Evolutionary conservation across 2,329 filamentous ascomycete species (phyloP), one percentile per base, ranked within the genome.

Genomic region (Beauveria caledonica): DNA sequence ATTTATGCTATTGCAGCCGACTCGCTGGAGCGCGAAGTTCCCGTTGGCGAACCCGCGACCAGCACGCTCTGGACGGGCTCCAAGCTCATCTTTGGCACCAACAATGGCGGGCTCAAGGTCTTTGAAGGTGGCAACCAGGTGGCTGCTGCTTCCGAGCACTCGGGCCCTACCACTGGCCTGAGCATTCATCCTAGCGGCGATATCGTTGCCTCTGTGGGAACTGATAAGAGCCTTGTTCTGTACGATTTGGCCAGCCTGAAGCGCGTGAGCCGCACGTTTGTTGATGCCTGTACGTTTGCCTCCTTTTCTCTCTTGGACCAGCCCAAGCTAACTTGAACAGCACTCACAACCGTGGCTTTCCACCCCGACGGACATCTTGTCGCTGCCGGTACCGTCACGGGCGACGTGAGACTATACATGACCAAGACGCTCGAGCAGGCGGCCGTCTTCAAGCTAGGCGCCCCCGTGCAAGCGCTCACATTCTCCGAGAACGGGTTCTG

Each of bases 401-500:
- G 91, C 49, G 86, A 91, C 61, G 88, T 99, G 72, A 90, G 92
- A 72, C 83, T 99, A 58, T 97, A 89, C 75, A 89, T 96, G 74
- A 87, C 92, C 66, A 92, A 89, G 73, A 89, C 84, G 0, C 88
- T 92, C 42, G 83, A 87, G 62, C 82, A 86, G 65, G 90, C 90
- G 29, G 90, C 90, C 29, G 86, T 84, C 60, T 96, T 95, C 73
- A 77, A 75, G 21, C 75, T 88, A 1, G 84, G 82, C 8, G 85
- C 86, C 0, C 86, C 92, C 0, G 82, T 97, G 3, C 85, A 89
- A 67, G 84, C 86, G 11, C 77, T 99, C 45, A 81, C 83, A 62
- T 99, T 99, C 75, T 97, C 92, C 0, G 94, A 99, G 73, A 99
- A 99, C 67, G 94, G 94, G 25, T 96, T 90, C 68, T 97, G 92